A percentile compares a stretch with the other conserved stretches of the same genome.
Conservation (phyloP, 768 basidiomycete species). For the Rhizopogon rudus region DNA sequence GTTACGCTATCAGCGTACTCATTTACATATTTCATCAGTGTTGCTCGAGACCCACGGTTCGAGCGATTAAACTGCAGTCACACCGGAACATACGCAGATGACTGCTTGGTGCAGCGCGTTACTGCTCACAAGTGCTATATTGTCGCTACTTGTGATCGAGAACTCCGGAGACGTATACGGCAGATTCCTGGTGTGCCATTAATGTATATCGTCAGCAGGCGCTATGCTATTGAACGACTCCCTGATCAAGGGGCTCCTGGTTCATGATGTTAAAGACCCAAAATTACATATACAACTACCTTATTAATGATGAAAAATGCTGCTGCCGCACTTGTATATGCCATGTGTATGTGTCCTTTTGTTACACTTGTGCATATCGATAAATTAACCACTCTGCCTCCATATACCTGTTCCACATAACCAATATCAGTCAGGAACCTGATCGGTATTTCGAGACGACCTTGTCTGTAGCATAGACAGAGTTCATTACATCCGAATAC, state of each 20-base stretch:
- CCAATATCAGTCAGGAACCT: not conserved
- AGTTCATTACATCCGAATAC: not conserved
- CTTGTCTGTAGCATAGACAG: not conserved
- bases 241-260: constrained; percentile 89
- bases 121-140: constrained; percentile 95
- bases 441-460: not conserved
- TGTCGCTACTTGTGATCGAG: constrained; percentile 96
- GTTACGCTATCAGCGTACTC: not conserved
- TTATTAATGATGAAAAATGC: not conserved
- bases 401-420: not conserved
- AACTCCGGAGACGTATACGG: constrained; percentile 86
- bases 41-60: constrained; percentile 95
- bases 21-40: constrained; percentile 42
- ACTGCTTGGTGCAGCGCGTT: constrained; percentile 95
- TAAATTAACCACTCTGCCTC: not conserved
- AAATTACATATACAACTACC: not conserved
- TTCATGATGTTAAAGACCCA: constrained; percentile 23
- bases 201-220: constrained; percentile 93
- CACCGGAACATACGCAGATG: constrained; percentile 96
- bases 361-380: not conserved
- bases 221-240: constrained; percentile 91
- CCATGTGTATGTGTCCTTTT: not conserved
- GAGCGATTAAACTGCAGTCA: constrained; percentile 92
- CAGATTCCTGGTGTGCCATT: constrained; percentile 91
- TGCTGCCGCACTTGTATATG: not conserved